Conservation (phyloP, 768 basidiomycete genomes). For the Mycena haematopus region DNA sequence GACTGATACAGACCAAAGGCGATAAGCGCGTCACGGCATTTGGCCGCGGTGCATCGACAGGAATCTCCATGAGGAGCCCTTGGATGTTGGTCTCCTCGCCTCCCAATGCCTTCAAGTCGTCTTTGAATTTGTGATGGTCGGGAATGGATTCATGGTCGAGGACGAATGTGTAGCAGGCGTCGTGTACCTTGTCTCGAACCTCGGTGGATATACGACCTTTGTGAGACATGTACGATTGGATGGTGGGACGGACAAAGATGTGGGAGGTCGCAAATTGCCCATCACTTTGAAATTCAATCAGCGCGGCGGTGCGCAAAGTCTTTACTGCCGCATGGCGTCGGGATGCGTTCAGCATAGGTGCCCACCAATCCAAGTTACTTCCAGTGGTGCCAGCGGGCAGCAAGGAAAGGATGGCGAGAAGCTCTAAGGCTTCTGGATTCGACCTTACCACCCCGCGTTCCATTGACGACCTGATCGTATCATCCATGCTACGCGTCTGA, state of each 20-base stretch:
- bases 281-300: conserved; percentile 8
- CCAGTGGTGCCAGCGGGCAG: conserved; percentile 34
- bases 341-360: conserved; percentile 4
- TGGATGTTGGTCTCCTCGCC: neutral
- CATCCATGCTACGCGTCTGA: neutral
- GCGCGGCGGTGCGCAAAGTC: conserved; percentile 13
- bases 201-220: conserved; percentile 18
- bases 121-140: conserved; percentile 7
- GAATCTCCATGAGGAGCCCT: conserved; percentile 24
- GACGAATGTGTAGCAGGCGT: conserved; percentile 27
- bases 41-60: neutral
- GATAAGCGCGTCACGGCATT: conserved; percentile 29
- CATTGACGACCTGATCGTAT: conserved; percentile 14
- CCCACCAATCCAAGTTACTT: conserved; percentile 23
- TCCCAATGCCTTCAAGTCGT: neutral
- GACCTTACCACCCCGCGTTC: conserved; percentile 25
- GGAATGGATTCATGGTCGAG: conserved; percentile 15
- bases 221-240: conserved; percentile 30
- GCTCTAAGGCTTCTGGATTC: conserved; percentile 28
- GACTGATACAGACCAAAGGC: conserved; percentile 29
- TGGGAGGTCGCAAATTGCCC: conserved; percentile 3
- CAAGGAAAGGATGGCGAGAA: conserved; percentile 34
- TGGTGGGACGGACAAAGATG: conserved; percentile 31
- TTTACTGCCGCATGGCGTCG: conserved; percentile 3
- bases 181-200: conserved; percentile 16